These are phyloP conservation scores for Phylloporus sp. DNA, from an alignment of 768 basidiomycete species.

Conservation along the genomic window DNA sequence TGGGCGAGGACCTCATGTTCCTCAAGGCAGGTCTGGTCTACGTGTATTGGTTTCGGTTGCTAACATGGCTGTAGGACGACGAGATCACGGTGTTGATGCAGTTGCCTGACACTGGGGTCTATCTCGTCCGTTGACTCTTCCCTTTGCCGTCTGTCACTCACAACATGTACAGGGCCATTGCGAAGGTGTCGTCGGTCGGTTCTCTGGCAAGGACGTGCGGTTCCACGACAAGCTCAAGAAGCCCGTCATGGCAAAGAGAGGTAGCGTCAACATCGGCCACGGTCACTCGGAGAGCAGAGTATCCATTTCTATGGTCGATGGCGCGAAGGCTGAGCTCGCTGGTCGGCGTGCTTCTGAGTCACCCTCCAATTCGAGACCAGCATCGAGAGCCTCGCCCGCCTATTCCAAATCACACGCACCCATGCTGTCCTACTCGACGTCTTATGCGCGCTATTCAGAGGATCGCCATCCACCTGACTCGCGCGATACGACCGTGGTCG, in stretches of 20 bases:
- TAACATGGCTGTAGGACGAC: constrained; percentile 53
- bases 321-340: neutral
- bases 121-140: constrained; percentile 59
- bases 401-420: constrained; percentile 9
- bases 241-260: constrained; percentile 71
- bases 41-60: neutral
- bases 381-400: constrained; percentile 18
- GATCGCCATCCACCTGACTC: constrained; percentile 10
- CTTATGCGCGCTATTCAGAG: constrained; percentile 14
- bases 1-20: constrained; percentile 79
- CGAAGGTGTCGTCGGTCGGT: constrained; percentile 82
- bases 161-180: constrained; percentile 62
- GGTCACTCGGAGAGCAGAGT: constrained; percentile 7
- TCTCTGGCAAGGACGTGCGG: constrained; percentile 57
- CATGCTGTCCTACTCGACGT: constrained; percentile 15
- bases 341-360: constrained; percentile 14
- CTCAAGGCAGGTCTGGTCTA: constrained; percentile 51
- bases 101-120: constrained; percentile 51
- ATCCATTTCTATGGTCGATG: constrained; percentile 19
- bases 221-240: constrained; percentile 77
- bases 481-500: constrained; percentile 1
- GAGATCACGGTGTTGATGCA: constrained; percentile 78
- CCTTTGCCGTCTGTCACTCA: neutral
- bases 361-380: constrained; percentile 15
- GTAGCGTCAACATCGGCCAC: constrained; percentile 15